These are phyloP conservation scores for Penicillium diatomitis DNA, from an alignment of 495 filamentous ascomycete species.

Conservation along the genomic window DNA sequence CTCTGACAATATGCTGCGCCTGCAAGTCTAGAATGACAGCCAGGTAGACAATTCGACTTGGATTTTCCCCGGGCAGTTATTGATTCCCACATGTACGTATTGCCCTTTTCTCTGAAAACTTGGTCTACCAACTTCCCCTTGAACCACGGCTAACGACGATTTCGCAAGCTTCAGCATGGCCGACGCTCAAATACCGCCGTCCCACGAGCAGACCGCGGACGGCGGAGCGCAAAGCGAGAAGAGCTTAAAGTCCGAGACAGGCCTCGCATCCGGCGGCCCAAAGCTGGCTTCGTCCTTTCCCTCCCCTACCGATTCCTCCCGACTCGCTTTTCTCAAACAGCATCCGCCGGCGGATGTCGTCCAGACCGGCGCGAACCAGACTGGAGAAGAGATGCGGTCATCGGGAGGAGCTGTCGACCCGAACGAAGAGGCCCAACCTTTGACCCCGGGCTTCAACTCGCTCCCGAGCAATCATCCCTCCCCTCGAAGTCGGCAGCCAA, in stretches of 20 bases:
- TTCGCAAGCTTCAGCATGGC: conserved; percentile 19
- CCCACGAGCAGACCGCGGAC: conserved; percentile 16
- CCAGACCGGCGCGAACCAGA: conserved; percentile 2
- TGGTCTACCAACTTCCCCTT: not conserved
- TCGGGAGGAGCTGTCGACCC: not conserved
- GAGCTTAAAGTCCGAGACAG: conserved; percentile 16
- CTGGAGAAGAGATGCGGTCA: not conserved
- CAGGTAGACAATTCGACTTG: not conserved
- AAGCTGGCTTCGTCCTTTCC: conserved; percentile 27
- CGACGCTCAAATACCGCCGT: conserved; percentile 12
- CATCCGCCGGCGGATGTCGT: conserved; percentile 1
- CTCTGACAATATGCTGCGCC: not conserved
- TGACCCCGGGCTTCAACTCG: too few relatives aligned
- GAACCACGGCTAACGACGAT: conserved; percentile 14
- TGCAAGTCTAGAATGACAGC: conserved; percentile 8
- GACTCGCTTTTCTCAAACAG: conserved; percentile 13
- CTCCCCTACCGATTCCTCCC: conserved; percentile 24
- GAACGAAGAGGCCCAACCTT: conserved; percentile 6
- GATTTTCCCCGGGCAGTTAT: conserved; percentile 3
- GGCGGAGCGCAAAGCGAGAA: conserved; percentile 10
- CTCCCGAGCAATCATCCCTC: conserved; percentile 14
- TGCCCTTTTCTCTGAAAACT: not conserved
- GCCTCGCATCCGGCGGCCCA: conserved; percentile 12
- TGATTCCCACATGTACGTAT: conserved; percentile 15
- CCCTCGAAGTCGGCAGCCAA: conserved; percentile 19